These are phyloP conservation scores for Clarireedia paspali DNA, from an alignment of 2,329 filamentous ascomycete species.

Conservation along the genomic window DNA sequence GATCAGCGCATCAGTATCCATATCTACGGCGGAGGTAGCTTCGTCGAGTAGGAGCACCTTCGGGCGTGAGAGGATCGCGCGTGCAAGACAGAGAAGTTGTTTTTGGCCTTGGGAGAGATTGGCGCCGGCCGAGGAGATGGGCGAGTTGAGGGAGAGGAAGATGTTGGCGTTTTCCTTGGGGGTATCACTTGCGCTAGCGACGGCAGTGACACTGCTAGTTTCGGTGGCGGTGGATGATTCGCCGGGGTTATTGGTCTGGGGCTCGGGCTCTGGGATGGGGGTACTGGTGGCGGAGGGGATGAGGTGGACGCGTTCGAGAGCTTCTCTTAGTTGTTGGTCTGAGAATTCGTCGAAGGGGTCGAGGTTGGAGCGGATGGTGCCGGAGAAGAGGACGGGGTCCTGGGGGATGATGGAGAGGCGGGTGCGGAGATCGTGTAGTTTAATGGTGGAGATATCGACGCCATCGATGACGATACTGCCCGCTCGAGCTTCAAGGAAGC, in stretches of 20 bases:
- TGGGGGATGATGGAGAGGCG: slow-evolving; percentile 29
- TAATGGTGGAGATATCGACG: slow-evolving; percentile 27
- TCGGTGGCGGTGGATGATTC: slow-evolving; percentile 5
- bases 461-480: slow-evolving; percentile 26
- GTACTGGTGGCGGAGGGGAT: slow-evolving; percentile 36
- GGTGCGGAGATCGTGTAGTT: slow-evolving; percentile 24
- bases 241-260: not conserved
- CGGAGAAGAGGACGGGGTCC: slow-evolving; percentile 81
- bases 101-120: slow-evolving; percentile 69
- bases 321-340: slow-evolving; percentile 78
- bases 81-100: slow-evolving; percentile 65
- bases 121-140: slow-evolving; percentile 60
- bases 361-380: slow-evolving; percentile 77
- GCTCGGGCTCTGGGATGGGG: not conserved
- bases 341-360: slow-evolving; percentile 82
- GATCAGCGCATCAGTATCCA: slow-evolving; percentile 64
- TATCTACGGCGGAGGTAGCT: slow-evolving; percentile 69
- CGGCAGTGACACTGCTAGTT: not conserved
- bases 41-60: slow-evolving; percentile 73
- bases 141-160: slow-evolving; percentile 52
- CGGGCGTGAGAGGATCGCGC: slow-evolving; percentile 61
- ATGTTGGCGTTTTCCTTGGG: slow-evolving; percentile 52
- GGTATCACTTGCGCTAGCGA: not conserved
- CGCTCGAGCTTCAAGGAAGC: slow-evolving; percentile 33
- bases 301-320: slow-evolving; percentile 80